Evolutionary conservation across 73 alveolate species (phyloP), one percentile per base, ranked within the genome.

Genomic region (Symbiodinium pilosum): DNA sequence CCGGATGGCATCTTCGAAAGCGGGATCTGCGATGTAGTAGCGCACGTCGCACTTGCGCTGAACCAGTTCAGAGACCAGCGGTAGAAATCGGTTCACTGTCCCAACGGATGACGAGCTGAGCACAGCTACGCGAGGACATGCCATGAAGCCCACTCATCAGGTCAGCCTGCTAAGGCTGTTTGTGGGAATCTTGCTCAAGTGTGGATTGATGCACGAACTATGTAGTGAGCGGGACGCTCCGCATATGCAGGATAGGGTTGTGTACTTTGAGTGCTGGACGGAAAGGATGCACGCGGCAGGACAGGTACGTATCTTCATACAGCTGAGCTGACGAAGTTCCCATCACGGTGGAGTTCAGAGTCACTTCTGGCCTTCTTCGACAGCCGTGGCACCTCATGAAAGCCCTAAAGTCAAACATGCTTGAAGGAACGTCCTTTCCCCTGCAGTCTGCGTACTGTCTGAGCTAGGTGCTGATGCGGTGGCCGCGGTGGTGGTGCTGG

Each of bases 11-110:
- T 32, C 51, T 51, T 77, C 52, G n/a, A 77, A 38, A 2, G 52
- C 47, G 8, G 87, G 87, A 28, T 77, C 87, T 77, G 87, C 52
- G 81, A 64, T 64, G 54, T 77, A 77, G 44, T 77, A 77, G 21
- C 87, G 87, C 54, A 77, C 87, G 3, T 77, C 54, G 36, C 87
- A 77, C 7, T 39, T 39, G n/a, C 34, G 87, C 47, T 12, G 52
- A 28, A 77, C 47, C 52, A 77, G 44, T 34, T 77, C 87, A n/a
- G 87, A 34, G 47, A 39, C 87, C 0, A 77, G n/a, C 52, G 87
- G 87, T 51, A 77, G 47, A 36, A 77, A 34, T 38, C 52, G 44
- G n/a, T 77, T 77, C 87, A 77, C 52, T 21, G 87, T 77, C 87
- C 87, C 87, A 34, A 77, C 87, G 30, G 41, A 64, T 26, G 81